A percentile compares a stretch with the other conserved stretches of the same genome.
Conservation (phyloP, 75 land plant genomes). For the Chamaecyparis obtusa region DNA sequence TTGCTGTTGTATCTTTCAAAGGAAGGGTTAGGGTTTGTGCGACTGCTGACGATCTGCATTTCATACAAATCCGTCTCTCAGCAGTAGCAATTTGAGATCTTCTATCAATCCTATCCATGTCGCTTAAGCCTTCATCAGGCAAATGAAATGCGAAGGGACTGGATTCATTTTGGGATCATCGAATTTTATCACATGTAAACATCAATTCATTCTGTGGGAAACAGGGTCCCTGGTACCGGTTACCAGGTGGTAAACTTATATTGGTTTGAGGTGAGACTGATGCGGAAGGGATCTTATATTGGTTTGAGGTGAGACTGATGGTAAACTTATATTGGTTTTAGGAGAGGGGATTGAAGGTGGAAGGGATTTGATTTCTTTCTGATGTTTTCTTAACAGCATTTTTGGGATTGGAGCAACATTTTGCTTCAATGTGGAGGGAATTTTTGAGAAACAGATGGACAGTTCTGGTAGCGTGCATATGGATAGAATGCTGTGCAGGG, state of each 20-base stretch:
- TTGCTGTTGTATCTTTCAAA: too few species aligned
- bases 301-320: too few species aligned
- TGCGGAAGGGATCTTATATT: background rate
- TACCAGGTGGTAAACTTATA: background rate
- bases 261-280: background rate
- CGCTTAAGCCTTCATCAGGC: conserved; percentile 1
- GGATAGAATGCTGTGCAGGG: too few species aligned
- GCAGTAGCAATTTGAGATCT: background rate
- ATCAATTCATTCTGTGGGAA: background rate
- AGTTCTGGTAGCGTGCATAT: too few species aligned
- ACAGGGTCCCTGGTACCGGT: conserved; percentile 3
- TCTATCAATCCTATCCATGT: conserved; percentile 22
- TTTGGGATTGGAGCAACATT: too few species aligned
- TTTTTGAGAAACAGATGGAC: too few species aligned
- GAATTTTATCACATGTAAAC: background rate
- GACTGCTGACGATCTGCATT: conserved; percentile 45
- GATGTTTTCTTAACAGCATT: too few species aligned
- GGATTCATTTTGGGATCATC: background rate
- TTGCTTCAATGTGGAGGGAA: too few species aligned
- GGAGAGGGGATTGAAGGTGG: too few species aligned
- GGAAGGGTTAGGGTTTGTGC: too few species aligned
- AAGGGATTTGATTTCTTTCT: too few species aligned
- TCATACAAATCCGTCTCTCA: conserved; percentile 30
- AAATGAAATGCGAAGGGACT: background rate
- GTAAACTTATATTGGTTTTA: too few species aligned